A percentile compares a stretch with the other conserved stretches of the same genome.
Evolutionary conservation across 148 eudicot genomes (phyloP).

Genomic region (Rheum nobile): DNA sequence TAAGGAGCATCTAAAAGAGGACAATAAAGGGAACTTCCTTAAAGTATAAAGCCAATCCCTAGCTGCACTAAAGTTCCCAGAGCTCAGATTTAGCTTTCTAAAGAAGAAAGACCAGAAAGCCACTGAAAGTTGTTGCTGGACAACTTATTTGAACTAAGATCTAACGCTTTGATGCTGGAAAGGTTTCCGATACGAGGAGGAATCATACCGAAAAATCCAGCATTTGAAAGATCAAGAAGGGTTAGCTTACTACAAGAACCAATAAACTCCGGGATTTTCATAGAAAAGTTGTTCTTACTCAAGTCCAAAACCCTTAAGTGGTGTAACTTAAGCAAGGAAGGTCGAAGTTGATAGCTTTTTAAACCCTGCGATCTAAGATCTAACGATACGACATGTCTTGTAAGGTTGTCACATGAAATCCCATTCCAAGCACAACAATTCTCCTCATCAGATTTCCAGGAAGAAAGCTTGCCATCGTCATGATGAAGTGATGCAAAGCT

Average conservation of each 20-base stretch:
- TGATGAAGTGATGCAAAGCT: not conserved
- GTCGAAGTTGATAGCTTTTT: not conserved
- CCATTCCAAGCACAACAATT: not conserved
- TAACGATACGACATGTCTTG: not conserved
- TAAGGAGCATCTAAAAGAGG: not conserved
- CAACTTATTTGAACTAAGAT: not conserved
- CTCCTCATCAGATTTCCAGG: not conserved
- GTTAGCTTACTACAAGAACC: not conserved
- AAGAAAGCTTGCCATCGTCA: not conserved
- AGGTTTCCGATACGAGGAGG: not conserved
- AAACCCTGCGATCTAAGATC: not conserved
- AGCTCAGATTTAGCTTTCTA: not conserved
- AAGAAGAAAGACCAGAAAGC: not conserved
- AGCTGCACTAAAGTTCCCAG: not conserved
- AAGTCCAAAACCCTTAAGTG: not conserved
- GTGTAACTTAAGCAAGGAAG: not conserved
- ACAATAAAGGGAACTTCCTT: not conserved
- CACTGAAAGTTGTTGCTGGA: not conserved
- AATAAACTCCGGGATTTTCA: not conserved
- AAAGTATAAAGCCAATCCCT: not conserved
- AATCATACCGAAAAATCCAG: not conserved
- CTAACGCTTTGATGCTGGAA: not conserved
- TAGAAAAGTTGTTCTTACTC: not conserved
- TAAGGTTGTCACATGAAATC: not conserved
- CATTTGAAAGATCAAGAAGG: not conserved